Evolutionary conservation across 208 protist genomes (phyloP).

Genomic region (Sergeia podlipaevii): DNA sequence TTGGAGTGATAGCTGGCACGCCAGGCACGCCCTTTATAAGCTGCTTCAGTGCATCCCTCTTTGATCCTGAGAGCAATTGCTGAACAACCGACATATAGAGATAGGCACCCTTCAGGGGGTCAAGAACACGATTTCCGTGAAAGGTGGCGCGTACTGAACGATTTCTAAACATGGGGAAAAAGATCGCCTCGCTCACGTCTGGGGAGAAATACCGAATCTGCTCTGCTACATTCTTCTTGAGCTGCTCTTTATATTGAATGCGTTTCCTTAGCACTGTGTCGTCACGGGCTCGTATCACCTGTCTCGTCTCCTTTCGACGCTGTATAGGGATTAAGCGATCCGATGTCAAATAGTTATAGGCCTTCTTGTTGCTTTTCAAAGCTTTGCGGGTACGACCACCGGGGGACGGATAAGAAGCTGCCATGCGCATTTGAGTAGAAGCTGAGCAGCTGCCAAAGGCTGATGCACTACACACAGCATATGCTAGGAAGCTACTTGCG

Average conservation of each 20-base stretch:
- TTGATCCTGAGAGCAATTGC: conserved; percentile 34
- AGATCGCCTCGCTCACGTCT: conserved; percentile 49
- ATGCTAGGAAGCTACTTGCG: neutral
- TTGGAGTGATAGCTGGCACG: conserved; percentile 20
- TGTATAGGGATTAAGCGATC: conserved; percentile 32
- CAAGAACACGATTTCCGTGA: conserved; percentile 30
- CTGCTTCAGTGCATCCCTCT: conserved; percentile 41
- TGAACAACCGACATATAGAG: conserved; percentile 23
- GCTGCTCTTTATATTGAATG: conserved; percentile 30
- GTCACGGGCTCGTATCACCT: conserved; percentile 34
- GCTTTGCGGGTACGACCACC: neutral
- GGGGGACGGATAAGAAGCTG: conserved; percentile 47
- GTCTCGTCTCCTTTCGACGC: conserved; percentile 9
- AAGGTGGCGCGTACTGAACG: conserved; percentile 12
- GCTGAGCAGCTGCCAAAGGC: neutral
- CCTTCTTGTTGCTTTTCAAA: conserved; percentile 28
- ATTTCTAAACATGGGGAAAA: conserved; percentile 35
- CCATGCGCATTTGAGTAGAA: conserved; percentile 15
- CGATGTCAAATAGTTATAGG: conserved; percentile 80
- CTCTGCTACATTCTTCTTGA: conserved; percentile 42
- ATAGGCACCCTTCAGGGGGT: conserved; percentile 10
- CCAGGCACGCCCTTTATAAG: conserved; percentile 22
- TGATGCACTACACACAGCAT: neutral
- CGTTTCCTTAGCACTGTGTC: conserved; percentile 31
- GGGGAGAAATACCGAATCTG: conserved; percentile 68